A percentile compares a stretch with the other conserved stretches of the same genome.
phyloP scores from a whole-genome alignment of 441 rosid genomes.

The Gossypium schwendimanii region DNA sequence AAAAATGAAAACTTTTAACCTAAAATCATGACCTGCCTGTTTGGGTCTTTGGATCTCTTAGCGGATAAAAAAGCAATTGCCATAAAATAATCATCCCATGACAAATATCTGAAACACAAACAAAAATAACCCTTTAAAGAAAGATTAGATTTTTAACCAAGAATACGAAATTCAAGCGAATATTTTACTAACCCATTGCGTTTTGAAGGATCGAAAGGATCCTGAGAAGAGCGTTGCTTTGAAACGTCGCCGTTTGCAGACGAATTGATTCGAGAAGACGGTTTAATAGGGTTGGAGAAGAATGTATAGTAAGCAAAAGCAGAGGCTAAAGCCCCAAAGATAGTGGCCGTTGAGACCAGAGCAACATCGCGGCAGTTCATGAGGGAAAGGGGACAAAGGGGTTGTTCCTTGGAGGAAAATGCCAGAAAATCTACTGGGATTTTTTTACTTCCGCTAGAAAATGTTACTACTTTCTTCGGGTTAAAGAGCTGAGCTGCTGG shows the following conservation, averaged over 20 bases:
- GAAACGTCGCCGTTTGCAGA: constrained; percentile 29
- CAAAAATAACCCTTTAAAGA: neutral
- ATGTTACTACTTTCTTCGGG: neutral
- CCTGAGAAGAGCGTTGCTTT: constrained; percentile 25
- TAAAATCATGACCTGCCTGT: constrained; percentile 68
- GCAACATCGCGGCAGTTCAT: constrained; percentile 59
- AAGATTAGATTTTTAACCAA: neutral
- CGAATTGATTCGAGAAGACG: constrained; percentile 21
- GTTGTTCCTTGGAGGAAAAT: neutral
- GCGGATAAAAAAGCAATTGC: constrained; percentile 84
- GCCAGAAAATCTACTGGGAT: neutral
- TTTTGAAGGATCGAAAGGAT: constrained; percentile 71
- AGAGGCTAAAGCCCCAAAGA: constrained; percentile 60
- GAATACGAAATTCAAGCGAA: neutral
- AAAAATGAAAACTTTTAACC: neutral
- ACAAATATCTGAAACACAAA: constrained; percentile 46
- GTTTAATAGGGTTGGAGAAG: constrained; percentile 31
- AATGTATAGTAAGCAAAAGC: constrained; percentile 47
- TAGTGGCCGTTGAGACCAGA: constrained; percentile 51
- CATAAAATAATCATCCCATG: constrained; percentile 99
- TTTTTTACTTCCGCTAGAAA: neutral
- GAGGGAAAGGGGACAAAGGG: neutral
- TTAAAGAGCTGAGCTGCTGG: neutral
- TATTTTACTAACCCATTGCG: constrained; percentile 53
- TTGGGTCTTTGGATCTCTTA: constrained; percentile 88